A percentile compares a stretch with the other conserved stretches of the same genome.
Conservation (phyloP, 192 early-diverging fungal genomes). For the Lobosporangium transversale region DNA sequence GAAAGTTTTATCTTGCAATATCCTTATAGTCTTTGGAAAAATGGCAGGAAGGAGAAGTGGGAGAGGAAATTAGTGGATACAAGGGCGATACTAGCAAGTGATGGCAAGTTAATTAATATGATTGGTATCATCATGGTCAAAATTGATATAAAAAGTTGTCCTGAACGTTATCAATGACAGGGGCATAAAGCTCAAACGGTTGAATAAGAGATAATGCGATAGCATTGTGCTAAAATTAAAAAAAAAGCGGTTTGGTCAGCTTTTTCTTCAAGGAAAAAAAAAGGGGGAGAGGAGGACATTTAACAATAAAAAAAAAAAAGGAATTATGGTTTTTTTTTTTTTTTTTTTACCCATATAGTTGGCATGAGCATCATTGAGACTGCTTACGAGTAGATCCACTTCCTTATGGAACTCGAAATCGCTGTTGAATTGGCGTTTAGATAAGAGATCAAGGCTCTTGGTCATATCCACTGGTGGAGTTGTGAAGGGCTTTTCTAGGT, state of each 20-base stretch:
- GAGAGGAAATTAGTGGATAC: too few relatives aligned
- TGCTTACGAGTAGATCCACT: slow-evolving; percentile 21
- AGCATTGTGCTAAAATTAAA: slow-evolving; percentile 22
- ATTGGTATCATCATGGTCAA: too few relatives aligned
- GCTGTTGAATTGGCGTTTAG: not conserved
- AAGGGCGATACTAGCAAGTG: too few relatives aligned
- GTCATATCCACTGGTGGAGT: slow-evolving; percentile 32
- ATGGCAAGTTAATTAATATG: too few relatives aligned
- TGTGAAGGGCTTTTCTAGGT: slow-evolving; percentile 39
- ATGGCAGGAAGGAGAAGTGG: too few relatives aligned
- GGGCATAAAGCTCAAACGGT: slow-evolving; percentile 43
- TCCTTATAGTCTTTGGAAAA: slow-evolving; percentile 38
- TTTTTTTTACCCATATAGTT: slow-evolving; percentile 40
- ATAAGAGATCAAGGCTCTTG: slow-evolving; percentile 14
- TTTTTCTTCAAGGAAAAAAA: too few relatives aligned
- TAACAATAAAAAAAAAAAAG: too few relatives aligned
- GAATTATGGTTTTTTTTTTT: too few relatives aligned
- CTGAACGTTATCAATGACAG: slow-evolving; percentile 31
- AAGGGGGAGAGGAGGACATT: too few relatives aligned
- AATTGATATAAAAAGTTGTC: too few relatives aligned
- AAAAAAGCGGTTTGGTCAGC: too few relatives aligned
- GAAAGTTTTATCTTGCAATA: slow-evolving; percentile 3
- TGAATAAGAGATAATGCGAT: slow-evolving; percentile 38
- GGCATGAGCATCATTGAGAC: slow-evolving; percentile 42
- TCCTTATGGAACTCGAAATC: slow-evolving; percentile 37